Evolutionary conservation across 78 protist genomes (phyloP).

Genomic region (Goniomonas avonlea): DNA sequence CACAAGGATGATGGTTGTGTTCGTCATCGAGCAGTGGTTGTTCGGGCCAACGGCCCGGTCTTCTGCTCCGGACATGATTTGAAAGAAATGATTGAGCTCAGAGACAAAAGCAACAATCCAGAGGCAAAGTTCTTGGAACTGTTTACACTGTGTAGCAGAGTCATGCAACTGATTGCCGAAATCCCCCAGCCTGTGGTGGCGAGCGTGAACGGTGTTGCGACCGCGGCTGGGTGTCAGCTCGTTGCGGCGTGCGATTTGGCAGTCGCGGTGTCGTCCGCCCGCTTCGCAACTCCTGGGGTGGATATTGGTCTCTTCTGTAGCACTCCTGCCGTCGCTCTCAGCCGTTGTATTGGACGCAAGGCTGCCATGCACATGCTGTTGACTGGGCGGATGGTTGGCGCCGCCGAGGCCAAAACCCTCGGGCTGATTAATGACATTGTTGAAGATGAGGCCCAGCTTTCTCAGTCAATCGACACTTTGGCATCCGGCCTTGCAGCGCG

Average conservation of each 20-base stretch:
- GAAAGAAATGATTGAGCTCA: background rate
- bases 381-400: background rate
- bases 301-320: conserved; percentile 10
- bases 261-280: background rate
- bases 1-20: no score
- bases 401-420: background rate
- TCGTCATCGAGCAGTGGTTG: no score
- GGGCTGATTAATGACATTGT: background rate
- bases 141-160: no score
- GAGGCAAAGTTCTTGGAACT: no score
- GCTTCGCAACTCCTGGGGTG: conserved; percentile 2
- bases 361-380: conserved; percentile 10
- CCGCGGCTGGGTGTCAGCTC: conserved; percentile 11
- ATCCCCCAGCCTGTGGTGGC: background rate
- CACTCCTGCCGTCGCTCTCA: background rate
- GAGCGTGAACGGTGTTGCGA: conserved; percentile 2
- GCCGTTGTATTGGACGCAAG: background rate
- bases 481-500: background rate
- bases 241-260: conserved; percentile 19
- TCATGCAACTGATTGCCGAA: background rate
- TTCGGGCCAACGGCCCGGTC: background rate
- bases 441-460: background rate
- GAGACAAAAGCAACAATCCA: no score
- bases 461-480: background rate
- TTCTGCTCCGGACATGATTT: conserved; percentile 22